A percentile compares a stretch with the other conserved stretches of the same genome.
phyloP scores from a whole-genome alignment of 1,284 basidiomycete species.

The Farysia itapuensis region DNA sequence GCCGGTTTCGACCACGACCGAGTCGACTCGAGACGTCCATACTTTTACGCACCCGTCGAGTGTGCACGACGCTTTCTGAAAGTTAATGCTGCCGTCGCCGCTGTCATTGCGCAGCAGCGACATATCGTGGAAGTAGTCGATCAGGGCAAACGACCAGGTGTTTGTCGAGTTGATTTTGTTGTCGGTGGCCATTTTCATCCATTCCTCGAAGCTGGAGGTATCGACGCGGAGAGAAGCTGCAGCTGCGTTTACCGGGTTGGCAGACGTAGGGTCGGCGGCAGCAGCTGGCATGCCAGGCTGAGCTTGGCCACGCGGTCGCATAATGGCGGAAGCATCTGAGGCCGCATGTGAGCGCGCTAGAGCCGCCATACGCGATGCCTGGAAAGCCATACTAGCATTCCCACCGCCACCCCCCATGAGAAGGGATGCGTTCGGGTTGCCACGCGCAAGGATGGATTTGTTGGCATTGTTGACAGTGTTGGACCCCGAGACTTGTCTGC shows the following conservation, averaged over 20 bases:
- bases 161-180: conserved; percentile 99
- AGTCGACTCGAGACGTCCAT: conserved; percentile 97
- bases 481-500: conserved; percentile 20
- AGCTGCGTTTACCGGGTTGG: conserved; percentile 8
- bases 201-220: conserved; percentile 71
- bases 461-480: conserved; percentile 35
- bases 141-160: conserved; percentile 96
- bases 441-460: conserved; percentile 21
- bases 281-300: conserved; percentile 1
- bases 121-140: conserved; percentile 99
- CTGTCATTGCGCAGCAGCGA: conserved; percentile 71
- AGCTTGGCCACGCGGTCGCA: conserved; percentile 24
- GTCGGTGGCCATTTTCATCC: conserved; percentile 99
- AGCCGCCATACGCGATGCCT: conserved; percentile 31
- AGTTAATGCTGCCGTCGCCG: conserved; percentile 73
- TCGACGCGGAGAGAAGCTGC: conserved; percentile 47
- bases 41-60: conserved; percentile 99
- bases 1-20: conserved; percentile 93
- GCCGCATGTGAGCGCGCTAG: conserved; percentile 34
- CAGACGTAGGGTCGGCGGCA: conserved; percentile 2
- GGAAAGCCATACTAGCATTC: conserved; percentile 31
- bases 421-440: conserved; percentile 32
- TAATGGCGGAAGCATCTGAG: conserved; percentile 31
- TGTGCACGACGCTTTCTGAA: conserved; percentile 95
- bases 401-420: conserved; percentile 9